A percentile compares a stretch with the other conserved stretches of the same genome.
Evolutionary conservation across 768 basidiomycete genomes (phyloP).

Genomic region (Psilocybe tampanensis): DNA sequence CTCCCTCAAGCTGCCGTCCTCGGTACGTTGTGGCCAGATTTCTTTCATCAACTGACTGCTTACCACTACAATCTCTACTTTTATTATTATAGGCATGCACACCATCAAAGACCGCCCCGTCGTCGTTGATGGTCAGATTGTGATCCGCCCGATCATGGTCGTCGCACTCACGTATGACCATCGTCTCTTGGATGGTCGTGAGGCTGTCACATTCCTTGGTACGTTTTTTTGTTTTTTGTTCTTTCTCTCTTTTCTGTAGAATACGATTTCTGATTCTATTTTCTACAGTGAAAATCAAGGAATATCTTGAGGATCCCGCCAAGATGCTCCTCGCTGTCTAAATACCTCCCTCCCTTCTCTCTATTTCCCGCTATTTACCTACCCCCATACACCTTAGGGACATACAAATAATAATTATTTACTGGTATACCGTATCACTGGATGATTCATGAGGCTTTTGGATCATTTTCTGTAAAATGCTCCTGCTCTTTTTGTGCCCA

Average conservation of each 20-base stretch:
- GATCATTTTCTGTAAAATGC: too few species aligned
- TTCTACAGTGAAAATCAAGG: slow-evolving; percentile 78
- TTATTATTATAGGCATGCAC: slow-evolving; percentile 75
- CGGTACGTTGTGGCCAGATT: too few species aligned
- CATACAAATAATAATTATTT: too few species aligned
- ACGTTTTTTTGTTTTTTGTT: slow-evolving; percentile 31
- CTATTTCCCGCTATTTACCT: too few species aligned
- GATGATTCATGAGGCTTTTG: too few species aligned
- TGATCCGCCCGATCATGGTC: slow-evolving; percentile 96
- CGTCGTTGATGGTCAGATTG: slow-evolving; percentile 93
- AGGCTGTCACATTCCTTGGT: slow-evolving; percentile 98
- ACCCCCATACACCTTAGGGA: too few species aligned
- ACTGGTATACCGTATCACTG: too few species aligned
- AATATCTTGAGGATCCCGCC: slow-evolving; percentile 93
- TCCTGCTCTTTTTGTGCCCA: too few species aligned
- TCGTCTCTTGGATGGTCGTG: slow-evolving; percentile 91
- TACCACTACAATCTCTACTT: too few species aligned
- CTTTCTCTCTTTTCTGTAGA: background rate
- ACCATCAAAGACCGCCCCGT: slow-evolving; percentile 89
- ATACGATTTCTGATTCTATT: background rate
- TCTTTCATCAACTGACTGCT: too few species aligned
- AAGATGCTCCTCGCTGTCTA: slow-evolving; percentile 82
- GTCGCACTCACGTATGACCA: slow-evolving; percentile 96
- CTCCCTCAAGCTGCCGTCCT: slow-evolving; percentile 93
- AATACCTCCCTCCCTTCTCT: too few species aligned